phyloP scores from a whole-genome alignment of 805 yeast genomes.

The Cyberlindnera veronae region DNA sequence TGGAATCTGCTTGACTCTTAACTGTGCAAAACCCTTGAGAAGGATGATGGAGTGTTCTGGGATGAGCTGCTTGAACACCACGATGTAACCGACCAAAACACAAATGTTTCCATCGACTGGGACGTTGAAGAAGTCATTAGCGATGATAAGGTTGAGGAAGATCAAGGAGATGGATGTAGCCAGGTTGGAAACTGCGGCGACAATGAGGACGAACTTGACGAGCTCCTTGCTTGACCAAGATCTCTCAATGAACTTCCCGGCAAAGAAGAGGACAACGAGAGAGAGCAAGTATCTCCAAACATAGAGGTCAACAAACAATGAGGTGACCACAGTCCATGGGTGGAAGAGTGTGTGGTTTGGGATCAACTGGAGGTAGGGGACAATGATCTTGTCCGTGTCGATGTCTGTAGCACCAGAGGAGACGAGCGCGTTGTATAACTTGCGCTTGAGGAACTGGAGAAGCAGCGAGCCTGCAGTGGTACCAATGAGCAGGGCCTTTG shows the following conservation, averaged over 20 bases:
- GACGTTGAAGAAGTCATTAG: slow-evolving; percentile 32
- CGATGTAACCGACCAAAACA: slow-evolving; percentile 53
- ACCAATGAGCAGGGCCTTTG: slow-evolving; percentile 40
- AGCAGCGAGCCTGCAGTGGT: slow-evolving; percentile 38
- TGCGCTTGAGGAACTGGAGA: slow-evolving; percentile 41
- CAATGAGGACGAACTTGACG: slow-evolving; percentile 41
- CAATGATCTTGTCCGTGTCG: slow-evolving; percentile 40
- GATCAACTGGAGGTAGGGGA: slow-evolving; percentile 61
- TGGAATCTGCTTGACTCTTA: slow-evolving; percentile 64
- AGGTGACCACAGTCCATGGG: slow-evolving; percentile 63
- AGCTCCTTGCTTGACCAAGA: slow-evolving; percentile 60
- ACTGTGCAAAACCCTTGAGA: slow-evolving; percentile 43
- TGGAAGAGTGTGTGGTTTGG: slow-evolving; percentile 51
- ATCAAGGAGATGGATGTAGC: slow-evolving; percentile 26
- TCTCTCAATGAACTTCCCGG: slow-evolving; percentile 63
- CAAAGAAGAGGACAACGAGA: slow-evolving; percentile 46
- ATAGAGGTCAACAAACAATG: slow-evolving; percentile 62
- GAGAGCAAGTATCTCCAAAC: slow-evolving; percentile 45
- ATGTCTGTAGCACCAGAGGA: slow-evolving; percentile 23
- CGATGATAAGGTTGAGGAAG: slow-evolving; percentile 24
- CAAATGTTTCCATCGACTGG: slow-evolving; percentile 54
- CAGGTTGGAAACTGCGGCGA: slow-evolving; percentile 55
- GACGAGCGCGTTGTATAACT: slow-evolving; percentile 28
- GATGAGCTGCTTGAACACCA: slow-evolving; percentile 62
- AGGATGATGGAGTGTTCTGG: slow-evolving; percentile 56